A percentile compares a stretch with the other conserved stretches of the same genome.
phyloP scores from a whole-genome alignment of 495 filamentous ascomycete genomes.

The Penicillium maclennaniae region DNA sequence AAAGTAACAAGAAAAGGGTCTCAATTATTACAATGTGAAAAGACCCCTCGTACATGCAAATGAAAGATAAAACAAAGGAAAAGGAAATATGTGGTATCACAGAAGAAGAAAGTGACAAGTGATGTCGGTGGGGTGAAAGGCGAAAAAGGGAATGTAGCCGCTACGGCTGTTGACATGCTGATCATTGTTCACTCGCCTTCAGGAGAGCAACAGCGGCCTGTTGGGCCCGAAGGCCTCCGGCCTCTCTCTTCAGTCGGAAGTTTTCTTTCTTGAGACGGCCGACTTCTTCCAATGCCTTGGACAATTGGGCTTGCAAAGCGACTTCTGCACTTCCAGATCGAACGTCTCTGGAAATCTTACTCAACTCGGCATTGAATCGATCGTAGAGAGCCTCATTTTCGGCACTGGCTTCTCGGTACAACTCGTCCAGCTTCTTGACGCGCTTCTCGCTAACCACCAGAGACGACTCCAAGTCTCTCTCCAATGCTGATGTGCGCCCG shows the following conservation, averaged over 20 bases:
- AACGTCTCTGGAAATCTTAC: constrained; percentile 72
- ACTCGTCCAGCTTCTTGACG: constrained; percentile 77
- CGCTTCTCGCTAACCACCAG: constrained; percentile 71
- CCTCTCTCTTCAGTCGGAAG: constrained; percentile 57
- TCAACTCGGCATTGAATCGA: constrained; percentile 86
- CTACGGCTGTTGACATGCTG: neutral
- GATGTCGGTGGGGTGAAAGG: constrained; percentile 5
- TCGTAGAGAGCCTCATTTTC: constrained; percentile 95
- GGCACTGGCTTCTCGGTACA: constrained; percentile 82
- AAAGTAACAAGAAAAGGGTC: constrained; percentile 20
- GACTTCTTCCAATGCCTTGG: constrained; percentile 64
- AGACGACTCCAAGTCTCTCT: constrained; percentile 63
- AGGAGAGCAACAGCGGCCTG: constrained; percentile 40
- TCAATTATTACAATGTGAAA: constrained; percentile 19
- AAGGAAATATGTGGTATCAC: constrained; percentile 19
- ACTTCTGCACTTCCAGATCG: constrained; percentile 70
- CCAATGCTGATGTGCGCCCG: constrained; percentile 55
- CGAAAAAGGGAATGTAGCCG: neutral
- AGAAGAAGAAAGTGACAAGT: constrained; percentile 12
- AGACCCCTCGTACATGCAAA: constrained; percentile 12
- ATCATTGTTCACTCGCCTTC: constrained; percentile 34
- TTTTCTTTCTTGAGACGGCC: constrained; percentile 77
- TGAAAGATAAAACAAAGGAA: constrained; percentile 5
- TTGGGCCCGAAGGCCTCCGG: constrained; percentile 45
- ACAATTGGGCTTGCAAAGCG: constrained; percentile 64